Percentiles rank a stretch among this genome's conserved stretches.
Conservation (phyloP, 2,329 filamentous ascomycete species). For the Exutisphaerella laricina region DNA sequence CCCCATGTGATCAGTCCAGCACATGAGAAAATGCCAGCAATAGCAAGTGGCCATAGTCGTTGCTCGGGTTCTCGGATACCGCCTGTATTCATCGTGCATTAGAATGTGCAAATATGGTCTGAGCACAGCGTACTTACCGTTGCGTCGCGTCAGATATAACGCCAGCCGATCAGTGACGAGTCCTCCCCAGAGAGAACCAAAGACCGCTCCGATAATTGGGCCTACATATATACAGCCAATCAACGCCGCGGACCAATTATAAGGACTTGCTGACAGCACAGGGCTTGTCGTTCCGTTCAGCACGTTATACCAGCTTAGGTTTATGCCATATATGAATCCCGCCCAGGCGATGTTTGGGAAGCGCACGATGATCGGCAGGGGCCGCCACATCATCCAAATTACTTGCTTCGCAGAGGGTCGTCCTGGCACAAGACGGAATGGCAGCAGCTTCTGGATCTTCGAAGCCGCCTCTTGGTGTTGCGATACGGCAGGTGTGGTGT, state of each 20-base stretch:
- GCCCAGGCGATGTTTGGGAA: constrained; percentile 37
- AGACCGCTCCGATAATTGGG: constrained; percentile 33
- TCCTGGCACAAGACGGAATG: constrained; percentile 15
- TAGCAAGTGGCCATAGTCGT: constrained; percentile 38
- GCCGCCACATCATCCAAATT: constrained; percentile 17
- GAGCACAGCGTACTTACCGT: constrained; percentile 27
- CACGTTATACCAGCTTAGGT: constrained; percentile 29
- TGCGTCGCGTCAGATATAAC: constrained; percentile 34
- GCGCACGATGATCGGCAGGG: constrained; percentile 29
- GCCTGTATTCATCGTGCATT: too few species aligned
- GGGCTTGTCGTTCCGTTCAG: constrained; percentile 37
- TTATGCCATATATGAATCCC: constrained; percentile 38
- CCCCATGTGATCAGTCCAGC: constrained; percentile 38
- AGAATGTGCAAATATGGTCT: too few species aligned
- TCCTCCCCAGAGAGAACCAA: constrained; percentile 34
- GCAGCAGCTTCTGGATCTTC: constrained; percentile 6
- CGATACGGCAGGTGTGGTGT: neutral
- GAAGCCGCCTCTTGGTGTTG: neutral
- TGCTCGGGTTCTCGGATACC: constrained; percentile 39
- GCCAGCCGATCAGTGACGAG: constrained; percentile 33
- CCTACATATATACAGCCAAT: constrained; percentile 35
- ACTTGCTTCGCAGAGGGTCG: constrained; percentile 23
- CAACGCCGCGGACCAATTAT: constrained; percentile 34
- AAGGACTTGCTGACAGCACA: constrained; percentile 32
- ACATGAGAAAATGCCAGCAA: constrained; percentile 35